These are phyloP conservation scores for Lactuca saligna DNA, from an alignment of 129 eudicot genomes.

Conservation along the genomic window DNA sequence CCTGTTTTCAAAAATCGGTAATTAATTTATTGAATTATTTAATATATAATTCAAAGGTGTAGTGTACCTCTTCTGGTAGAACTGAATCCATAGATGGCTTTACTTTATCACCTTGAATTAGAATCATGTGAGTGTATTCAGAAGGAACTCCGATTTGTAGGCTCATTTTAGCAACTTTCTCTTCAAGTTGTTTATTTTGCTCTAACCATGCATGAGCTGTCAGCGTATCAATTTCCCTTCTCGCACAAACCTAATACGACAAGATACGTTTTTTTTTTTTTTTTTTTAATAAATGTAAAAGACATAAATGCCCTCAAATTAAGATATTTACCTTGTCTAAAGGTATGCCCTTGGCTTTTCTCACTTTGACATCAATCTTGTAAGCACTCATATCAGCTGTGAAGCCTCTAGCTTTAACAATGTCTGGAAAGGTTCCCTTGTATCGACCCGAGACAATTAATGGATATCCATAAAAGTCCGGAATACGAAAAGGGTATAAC, in stretches of 20 bases:
- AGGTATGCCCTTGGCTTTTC: constrained; percentile 54
- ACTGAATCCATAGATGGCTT: constrained; percentile 40
- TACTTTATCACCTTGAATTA: constrained; percentile 46
- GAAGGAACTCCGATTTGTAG: constrained; percentile 66
- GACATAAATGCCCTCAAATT: background rate
- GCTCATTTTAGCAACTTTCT: constrained; percentile 83
- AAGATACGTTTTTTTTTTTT: too few relatives aligned
- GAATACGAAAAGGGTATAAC: constrained; percentile 64
- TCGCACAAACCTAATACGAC: constrained; percentile 59
- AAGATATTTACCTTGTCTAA: constrained; percentile 62
- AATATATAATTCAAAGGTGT: too few relatives aligned
- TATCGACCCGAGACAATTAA: constrained; percentile 80
- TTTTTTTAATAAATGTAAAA: background rate
- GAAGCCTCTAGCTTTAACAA: constrained; percentile 53
- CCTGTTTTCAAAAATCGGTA: constrained; percentile 28
- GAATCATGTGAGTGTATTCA: constrained; percentile 65
- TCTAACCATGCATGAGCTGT: constrained; percentile 79
- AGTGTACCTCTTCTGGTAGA: constrained; percentile 52
- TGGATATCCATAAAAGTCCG: constrained; percentile 68
- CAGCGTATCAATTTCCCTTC: constrained; percentile 60
- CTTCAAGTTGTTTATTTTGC: constrained; percentile 58
- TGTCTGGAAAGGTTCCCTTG: constrained; percentile 58
- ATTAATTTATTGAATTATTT: too few relatives aligned
- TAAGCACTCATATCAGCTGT: constrained; percentile 58
- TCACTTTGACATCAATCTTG: constrained; percentile 48